Evolutionary conservation across 208 protist genomes (phyloP), one percentile per base, ranked within the genome.

Genomic region (Naegleria gruberi): DNA sequence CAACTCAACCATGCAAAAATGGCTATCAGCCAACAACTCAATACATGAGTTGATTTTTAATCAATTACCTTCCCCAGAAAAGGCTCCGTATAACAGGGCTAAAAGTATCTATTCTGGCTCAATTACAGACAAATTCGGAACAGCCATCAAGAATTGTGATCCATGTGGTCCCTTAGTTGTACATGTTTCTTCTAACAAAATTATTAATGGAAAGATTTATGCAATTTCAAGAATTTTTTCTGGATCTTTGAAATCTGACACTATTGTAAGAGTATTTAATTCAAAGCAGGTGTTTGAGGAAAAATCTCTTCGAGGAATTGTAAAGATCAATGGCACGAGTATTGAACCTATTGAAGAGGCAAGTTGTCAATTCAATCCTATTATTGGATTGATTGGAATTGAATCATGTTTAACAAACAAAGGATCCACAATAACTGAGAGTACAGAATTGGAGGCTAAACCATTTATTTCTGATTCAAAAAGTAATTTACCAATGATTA

Each of bases 191-290:
- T n/a, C n/a, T n/a, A n/a, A n/a, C n/a, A n/a, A n/a, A n/a, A n/a
- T n/a, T n/a, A n/a, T n/a, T 10, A 44, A 51, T 23, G 55, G 85
- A 30, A 73, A 34, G 45, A 95, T 96, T 91, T 89, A 84, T 74
- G 91, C 92, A 45, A 94, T 95, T 90, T 94, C 95, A 41, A 41
- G 94, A 87, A 93, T 96, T 34, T 96, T 96, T 83, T 95, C 95
- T 19, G 94, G 94, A 42, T 93, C 91, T 4, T 30, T 96, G 8
- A 17, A 34, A 30, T 87, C 89, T 10, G 93, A 87, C 8, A 23
- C 84, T 47, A 92, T 95, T 37, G 91, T 95, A 15, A 55, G 91
- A 83, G 95, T 96, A 10, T 34, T 94, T 0, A 92, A 93, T 44
- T 37, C 91, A 42, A 51, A 95, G 34, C 94, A 91, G 34, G 40